Conservation (phyloP, 495 filamentous ascomycete species). For the Tuber calosporum region DNA sequence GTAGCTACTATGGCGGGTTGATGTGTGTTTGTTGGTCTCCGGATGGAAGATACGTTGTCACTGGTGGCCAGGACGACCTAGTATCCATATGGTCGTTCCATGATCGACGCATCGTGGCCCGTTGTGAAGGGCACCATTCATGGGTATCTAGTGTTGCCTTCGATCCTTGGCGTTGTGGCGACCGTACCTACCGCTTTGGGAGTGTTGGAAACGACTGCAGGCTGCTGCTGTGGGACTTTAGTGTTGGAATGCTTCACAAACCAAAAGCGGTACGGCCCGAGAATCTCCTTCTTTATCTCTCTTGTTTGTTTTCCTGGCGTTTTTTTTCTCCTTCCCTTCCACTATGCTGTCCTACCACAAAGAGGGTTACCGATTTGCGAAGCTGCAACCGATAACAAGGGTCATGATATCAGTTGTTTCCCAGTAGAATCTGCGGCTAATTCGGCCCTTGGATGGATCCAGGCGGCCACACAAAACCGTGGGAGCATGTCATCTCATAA, state of each 20-base stretch:
- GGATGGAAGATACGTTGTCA: slow-evolving; percentile 90
- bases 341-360: neutral
- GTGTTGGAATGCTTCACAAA: slow-evolving; percentile 86
- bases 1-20: slow-evolving; percentile 86
- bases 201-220: slow-evolving; percentile 91
- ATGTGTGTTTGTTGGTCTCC: slow-evolving; percentile 95
- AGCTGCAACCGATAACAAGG: slow-evolving; percentile 9
- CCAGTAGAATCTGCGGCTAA: slow-evolving; percentile 3
- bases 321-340: slow-evolving; percentile 6
- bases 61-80: slow-evolving; percentile 91
- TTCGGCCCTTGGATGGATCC: slow-evolving; percentile 40
- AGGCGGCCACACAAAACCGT: slow-evolving; percentile 52
- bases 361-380: neutral
- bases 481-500: slow-evolving; percentile 55
- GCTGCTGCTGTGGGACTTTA: slow-evolving; percentile 93
- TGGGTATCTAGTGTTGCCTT: slow-evolving; percentile 93
- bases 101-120: slow-evolving; percentile 75
- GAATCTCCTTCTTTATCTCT: slow-evolving; percentile 6
- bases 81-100: slow-evolving; percentile 87
- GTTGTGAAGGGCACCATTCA: slow-evolving; percentile 88
- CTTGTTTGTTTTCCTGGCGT: slow-evolving; percentile 6
- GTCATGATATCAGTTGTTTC: neutral
- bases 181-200: slow-evolving; percentile 87
- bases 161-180: slow-evolving; percentile 93
- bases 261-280: slow-evolving; percentile 62